Base-by-base conservation (phyloP, 345 rosid genomes). In the Populus pruinosa region DNA sequence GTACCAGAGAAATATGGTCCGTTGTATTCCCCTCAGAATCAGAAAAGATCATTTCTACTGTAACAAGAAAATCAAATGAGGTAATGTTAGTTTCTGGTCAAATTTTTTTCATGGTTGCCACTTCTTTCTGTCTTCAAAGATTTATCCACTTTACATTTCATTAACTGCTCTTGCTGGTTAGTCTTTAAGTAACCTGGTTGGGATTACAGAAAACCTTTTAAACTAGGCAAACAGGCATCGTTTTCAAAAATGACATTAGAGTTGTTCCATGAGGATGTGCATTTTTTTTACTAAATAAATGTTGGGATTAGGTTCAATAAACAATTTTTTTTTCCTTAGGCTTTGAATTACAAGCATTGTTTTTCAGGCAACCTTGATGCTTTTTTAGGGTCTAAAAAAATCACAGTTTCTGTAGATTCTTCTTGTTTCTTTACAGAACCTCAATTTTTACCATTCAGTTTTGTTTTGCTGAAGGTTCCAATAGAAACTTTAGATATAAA, bases 21-120 rank as follows among this genome's bases (percentile, higher is more conserved):
- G 77, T 96, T 81, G 91, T 94, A 31, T 92, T 96, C 82, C 99
- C 99, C 38, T 81, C 76, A 9, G 97, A 96, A 43, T 88, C 97
- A 11, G 99, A 96, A 87, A 92, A 90, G 89, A 94, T 94, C 76
- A 87, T 92, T 64, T 85, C 89, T 77, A 81, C 94, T 44, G 92
- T 87, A 77, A 87, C 91, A 55, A 89, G 88, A 76, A 93, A 90
- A 85, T 81, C 69, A 47, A 91, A 90, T 72, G 99, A 96, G 98
- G 99, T 96, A 89, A 55, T 56, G 13, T 16, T 41, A 25, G 43
- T 20, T 16, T 27, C n/a, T 23, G 20, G 10, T 43, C 13, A 20
- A 76, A 76, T 25, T 39, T 63, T 61, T 21, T 69, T 63, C 9
- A 23, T 16, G 36, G 31, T 33, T 36, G 8, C 39, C 43, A 18